A percentile compares a stretch with the other conserved stretches of the same genome.
phyloP scores from a whole-genome alignment of 805 yeast species.

The Zygotorulaspora chibaensis region DNA sequence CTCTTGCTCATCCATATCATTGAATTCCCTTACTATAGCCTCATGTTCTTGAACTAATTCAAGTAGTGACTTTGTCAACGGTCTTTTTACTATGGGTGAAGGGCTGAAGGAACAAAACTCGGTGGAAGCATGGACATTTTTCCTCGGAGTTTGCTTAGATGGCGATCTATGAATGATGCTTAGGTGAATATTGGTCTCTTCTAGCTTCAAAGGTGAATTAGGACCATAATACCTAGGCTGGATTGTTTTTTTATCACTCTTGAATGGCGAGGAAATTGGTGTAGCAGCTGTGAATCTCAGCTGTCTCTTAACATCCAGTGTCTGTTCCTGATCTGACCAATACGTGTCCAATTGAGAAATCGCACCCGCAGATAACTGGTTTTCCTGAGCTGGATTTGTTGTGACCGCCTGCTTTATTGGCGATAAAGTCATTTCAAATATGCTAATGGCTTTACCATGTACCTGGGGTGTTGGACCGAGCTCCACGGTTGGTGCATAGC shows the following conservation, averaged over 20 bases:
- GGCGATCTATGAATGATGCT: slow-evolving; percentile 23
- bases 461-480: slow-evolving; percentile 88
- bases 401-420: slow-evolving; percentile 20
- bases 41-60: slow-evolving; percentile 34
- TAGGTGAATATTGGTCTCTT: slow-evolving; percentile 36
- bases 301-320: slow-evolving; percentile 15
- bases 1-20: slow-evolving; percentile 18
- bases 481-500: slow-evolving; percentile 31
- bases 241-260: not conserved
- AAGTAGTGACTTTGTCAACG: slow-evolving; percentile 21
- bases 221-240: slow-evolving; percentile 27
- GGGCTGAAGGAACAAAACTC: slow-evolving; percentile 20
- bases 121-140: slow-evolving; percentile 1
- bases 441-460: slow-evolving; percentile 67
- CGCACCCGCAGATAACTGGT: not conserved
- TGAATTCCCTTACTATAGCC: slow-evolving; percentile 25
- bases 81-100: slow-evolving; percentile 31
- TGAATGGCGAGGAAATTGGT: slow-evolving; percentile 22
- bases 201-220: slow-evolving; percentile 29
- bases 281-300: slow-evolving; percentile 18
- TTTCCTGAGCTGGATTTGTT: not conserved
- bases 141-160: slow-evolving; percentile 14
- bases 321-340: not conserved
- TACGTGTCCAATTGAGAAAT: slow-evolving; percentile 1
- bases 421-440: slow-evolving; percentile 53